These are phyloP conservation scores for Psilocybe subaeruginosa DNA, from an alignment of 768 basidiomycete species.

Conservation along the genomic window DNA sequence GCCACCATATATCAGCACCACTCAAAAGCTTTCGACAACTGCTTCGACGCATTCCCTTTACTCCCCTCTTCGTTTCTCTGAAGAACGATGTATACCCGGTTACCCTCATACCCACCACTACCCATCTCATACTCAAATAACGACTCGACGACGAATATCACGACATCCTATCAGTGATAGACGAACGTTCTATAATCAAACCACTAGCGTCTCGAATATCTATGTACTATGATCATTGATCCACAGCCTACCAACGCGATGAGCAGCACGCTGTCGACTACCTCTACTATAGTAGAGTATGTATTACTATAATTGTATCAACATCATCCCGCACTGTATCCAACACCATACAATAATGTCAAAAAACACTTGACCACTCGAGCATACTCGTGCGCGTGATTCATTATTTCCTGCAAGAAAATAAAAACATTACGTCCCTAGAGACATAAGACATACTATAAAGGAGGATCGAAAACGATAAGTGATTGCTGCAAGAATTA, in stretches of 20 bases:
- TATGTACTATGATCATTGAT: background rate
- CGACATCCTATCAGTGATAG: background rate
- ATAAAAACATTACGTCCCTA: background rate
- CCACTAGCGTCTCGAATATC: background rate
- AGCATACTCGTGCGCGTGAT: background rate
- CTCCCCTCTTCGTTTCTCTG: background rate
- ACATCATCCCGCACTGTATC: background rate
- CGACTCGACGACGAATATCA: background rate
- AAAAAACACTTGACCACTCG: background rate
- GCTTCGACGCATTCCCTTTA: background rate
- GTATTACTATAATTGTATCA: background rate
- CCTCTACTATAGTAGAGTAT: background rate
- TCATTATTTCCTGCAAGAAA: too few species aligned
- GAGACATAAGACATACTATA: background rate
- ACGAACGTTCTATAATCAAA: background rate
- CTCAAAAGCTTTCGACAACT: background rate
- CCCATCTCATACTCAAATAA: background rate
- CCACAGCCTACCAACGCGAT: background rate
- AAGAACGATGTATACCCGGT: background rate
- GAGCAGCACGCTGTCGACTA: background rate
- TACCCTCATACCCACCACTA: background rate
- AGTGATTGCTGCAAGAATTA: background rate
- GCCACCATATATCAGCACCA: background rate
- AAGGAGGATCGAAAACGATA: background rate
- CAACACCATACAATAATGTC: background rate